Evolutionary conservation across 2,329 filamentous ascomycete species (phyloP), one percentile per base, ranked within the genome.

Genomic region (Penicillium sp.): DNA sequence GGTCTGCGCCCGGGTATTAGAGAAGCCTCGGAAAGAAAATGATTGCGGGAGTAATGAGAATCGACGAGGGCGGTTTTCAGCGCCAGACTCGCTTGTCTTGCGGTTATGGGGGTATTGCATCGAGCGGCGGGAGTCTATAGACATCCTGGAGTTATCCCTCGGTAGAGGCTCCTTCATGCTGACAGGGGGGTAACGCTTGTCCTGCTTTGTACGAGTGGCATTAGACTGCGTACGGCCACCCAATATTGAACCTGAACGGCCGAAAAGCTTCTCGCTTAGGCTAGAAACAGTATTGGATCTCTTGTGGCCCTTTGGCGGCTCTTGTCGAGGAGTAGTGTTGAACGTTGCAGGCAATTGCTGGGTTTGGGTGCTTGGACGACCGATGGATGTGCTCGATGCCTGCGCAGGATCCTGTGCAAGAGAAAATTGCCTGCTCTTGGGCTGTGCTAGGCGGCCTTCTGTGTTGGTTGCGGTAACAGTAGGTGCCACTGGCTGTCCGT

Each of bases 361-460:
- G 59, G 79, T 81, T 66, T 81, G 80, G 57, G 80, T 81, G 63
- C 76, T 88, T 69, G 80, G 88, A 78, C 71, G 85, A 69, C 74
- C 87, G 77, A 78, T 86, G 71, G 78, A 85, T 43, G 77, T 73
- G 38, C 79, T 77, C 40, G 78, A 73, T 57, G 77, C 74, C 35
- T 81, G 77, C 4, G 75, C 68, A n/a, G 79, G 74, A 32, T 83
- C 78, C 61, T 86, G 84, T 32, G 83, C 77, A 47, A 88, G 82
- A 14, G 87, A 84, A 70, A 92, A 90, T 61, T 84, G 85, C 67
- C 87, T 85, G 61, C 81, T 77, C 72, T 82, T 84, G 11, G 89
- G 89, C 71, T 96, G 93, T 62, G 94, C 89, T 66, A 97, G 91
- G 61, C 89, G 89, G 61, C 92, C 93, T 72, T 96, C 89, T 4